phyloP scores from a whole-genome alignment of 345 rosid genomes.

The Barbarea vulgaris region DNA sequence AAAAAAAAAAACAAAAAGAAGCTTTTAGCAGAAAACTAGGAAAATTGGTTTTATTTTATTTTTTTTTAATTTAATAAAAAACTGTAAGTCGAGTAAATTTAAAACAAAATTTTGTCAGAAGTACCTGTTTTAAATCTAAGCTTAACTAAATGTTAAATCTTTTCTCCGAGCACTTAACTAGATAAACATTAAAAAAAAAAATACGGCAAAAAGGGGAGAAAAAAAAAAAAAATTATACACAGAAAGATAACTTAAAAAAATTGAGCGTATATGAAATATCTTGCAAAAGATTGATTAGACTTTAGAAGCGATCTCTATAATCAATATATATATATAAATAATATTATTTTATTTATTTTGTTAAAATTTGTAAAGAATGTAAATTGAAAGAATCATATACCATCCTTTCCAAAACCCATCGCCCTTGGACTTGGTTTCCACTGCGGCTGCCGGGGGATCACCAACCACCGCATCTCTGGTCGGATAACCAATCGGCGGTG shows the following conservation, averaged over 20 bases:
- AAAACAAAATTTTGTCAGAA: neutral
- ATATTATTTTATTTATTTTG: no score
- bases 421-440: conserved; percentile 63
- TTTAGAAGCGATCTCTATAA: neutral
- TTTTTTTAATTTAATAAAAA: neutral
- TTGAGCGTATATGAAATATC: neutral
- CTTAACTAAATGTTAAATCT: neutral
- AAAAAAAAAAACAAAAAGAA: neutral
- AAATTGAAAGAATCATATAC: conserved; percentile 27
- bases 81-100: neutral
- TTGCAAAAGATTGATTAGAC: neutral
- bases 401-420: conserved; percentile 86
- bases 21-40: neutral
- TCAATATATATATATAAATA: neutral
- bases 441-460: conserved; percentile 28
- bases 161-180: neutral
- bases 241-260: neutral
- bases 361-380: no score
- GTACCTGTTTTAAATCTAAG: no score
- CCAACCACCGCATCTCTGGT: conserved; percentile 39
- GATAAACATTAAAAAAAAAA: neutral
- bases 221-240: neutral
- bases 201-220: neutral
- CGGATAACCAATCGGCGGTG: conserved; percentile 68
- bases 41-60: neutral